Percentiles rank a stretch among this genome's conserved stretches.
Evolutionary conservation across 2,329 filamentous ascomycete species (phyloP).

Genomic region (Arachnomyces sp.): DNA sequence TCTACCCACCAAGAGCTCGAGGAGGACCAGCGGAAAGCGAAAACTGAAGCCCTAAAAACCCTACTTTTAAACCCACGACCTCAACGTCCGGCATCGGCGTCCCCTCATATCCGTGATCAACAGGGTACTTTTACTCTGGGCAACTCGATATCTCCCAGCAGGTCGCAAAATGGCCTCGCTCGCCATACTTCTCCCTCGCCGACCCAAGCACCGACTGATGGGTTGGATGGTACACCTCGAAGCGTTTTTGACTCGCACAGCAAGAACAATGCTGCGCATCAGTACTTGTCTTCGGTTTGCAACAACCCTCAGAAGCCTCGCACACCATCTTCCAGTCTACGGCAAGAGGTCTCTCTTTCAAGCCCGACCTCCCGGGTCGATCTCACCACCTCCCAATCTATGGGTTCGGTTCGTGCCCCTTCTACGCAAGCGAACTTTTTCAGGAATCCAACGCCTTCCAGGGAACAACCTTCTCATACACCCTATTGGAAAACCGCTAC

Average conservation of each 20-base stretch:
- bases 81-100: slow-evolving; percentile 28
- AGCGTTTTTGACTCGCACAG: slow-evolving; percentile 6
- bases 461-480: slow-evolving; percentile 6
- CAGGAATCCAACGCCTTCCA: too few relatives aligned
- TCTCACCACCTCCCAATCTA: background rate
- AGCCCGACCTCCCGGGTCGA: slow-evolving; percentile 10
- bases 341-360: slow-evolving; percentile 23
- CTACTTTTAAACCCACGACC: slow-evolving; percentile 37
- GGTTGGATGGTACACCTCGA: slow-evolving; percentile 13
- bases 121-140: slow-evolving; percentile 13
- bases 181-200: slow-evolving; percentile 30
- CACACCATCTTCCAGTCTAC: slow-evolving; percentile 24
- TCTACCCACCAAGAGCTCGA: slow-evolving; percentile 18
- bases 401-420: too few relatives aligned
- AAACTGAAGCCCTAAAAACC: slow-evolving; percentile 39
- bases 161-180: slow-evolving; percentile 1
- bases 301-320: slow-evolving; percentile 17
- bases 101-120: slow-evolving; percentile 18
- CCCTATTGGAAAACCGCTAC: slow-evolving; percentile 17
- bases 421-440: slow-evolving; percentile 10
- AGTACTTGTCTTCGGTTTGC: slow-evolving; percentile 17
- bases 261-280: slow-evolving; percentile 15
- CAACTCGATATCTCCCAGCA: slow-evolving; percentile 1
- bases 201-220: slow-evolving; percentile 15
- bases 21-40: slow-evolving; percentile 35